Conservation (phyloP, 148 eudicot genomes). For the Dysphania ambrosioides region DNA sequence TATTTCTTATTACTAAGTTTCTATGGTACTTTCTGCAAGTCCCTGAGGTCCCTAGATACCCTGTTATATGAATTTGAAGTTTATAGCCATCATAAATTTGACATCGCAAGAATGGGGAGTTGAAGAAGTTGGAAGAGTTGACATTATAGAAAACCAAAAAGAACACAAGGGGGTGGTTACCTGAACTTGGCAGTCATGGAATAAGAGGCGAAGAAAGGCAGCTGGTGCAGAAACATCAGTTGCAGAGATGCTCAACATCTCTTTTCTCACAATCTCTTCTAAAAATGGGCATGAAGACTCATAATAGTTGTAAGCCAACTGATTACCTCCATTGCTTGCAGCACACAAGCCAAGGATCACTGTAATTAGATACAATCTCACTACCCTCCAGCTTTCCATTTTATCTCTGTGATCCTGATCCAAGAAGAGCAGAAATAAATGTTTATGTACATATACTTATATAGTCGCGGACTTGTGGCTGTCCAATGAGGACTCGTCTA, state of each 20-base stretch:
- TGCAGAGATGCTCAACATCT: conserved; percentile 27
- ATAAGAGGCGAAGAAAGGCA: conserved; percentile 47
- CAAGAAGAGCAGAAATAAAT: background rate
- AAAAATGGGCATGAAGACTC: conserved; percentile 40
- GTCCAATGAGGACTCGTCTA: no score
- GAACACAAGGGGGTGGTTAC: conserved; percentile 18
- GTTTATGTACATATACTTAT: no score
- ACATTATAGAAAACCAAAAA: no score
- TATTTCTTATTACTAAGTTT: no score
- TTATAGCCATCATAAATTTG: no score
- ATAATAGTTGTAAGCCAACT: conserved; percentile 38
- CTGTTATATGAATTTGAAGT: background rate
- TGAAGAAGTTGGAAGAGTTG: no score
- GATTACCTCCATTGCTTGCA: background rate
- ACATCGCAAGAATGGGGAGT: no score
- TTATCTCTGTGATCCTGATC: background rate
- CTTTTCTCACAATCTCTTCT: conserved; percentile 41
- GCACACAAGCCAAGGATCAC: conserved; percentile 3
- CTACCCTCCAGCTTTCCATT: conserved; percentile 7
- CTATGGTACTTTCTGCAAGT: no score
- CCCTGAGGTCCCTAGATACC: no score
- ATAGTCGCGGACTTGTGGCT: no score
- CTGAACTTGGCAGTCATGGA: conserved; percentile 79
- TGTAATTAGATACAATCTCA: conserved; percentile 4
- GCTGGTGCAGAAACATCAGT: conserved; percentile 47